Conservation (phyloP, 176 grass and related monocot species). For the Echinochloa phyllopogon region DNA sequence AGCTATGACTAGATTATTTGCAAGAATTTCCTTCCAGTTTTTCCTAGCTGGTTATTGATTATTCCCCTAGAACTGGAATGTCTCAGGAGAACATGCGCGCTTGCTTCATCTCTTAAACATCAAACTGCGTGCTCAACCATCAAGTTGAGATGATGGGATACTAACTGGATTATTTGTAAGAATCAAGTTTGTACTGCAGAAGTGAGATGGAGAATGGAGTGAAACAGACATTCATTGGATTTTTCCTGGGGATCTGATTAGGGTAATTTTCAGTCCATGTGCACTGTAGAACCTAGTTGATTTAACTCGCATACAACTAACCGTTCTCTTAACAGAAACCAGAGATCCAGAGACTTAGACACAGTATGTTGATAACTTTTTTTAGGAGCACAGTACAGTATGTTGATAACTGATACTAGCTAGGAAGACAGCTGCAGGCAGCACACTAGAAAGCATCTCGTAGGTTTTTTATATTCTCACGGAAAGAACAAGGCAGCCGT, state of each 20-base stretch:
- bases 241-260: not conserved
- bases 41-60: not conserved
- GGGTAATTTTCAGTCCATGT: not conserved
- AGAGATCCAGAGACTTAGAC: no score
- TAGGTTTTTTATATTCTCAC: not conserved
- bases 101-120: not conserved
- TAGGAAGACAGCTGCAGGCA: not conserved
- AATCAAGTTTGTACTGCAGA: not conserved
- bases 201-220: not conserved
- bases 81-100: not conserved
- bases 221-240: not conserved
- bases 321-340: no score
- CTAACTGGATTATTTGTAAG: not conserved
- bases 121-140: not conserved
- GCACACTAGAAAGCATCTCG: not conserved
- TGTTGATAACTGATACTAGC: not conserved
- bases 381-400: no score
- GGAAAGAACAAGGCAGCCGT: not conserved
- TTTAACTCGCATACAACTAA: no score
- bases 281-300: no score
- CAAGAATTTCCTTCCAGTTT: not conserved
- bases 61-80: not conserved
- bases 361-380: no score
- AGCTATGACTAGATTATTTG: not conserved
- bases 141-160: not conserved